Evolutionary conservation across 1,284 basidiomycete genomes (phyloP), one percentile per base, ranked within the genome.

Genomic region (Prillingera fragicola): DNA sequence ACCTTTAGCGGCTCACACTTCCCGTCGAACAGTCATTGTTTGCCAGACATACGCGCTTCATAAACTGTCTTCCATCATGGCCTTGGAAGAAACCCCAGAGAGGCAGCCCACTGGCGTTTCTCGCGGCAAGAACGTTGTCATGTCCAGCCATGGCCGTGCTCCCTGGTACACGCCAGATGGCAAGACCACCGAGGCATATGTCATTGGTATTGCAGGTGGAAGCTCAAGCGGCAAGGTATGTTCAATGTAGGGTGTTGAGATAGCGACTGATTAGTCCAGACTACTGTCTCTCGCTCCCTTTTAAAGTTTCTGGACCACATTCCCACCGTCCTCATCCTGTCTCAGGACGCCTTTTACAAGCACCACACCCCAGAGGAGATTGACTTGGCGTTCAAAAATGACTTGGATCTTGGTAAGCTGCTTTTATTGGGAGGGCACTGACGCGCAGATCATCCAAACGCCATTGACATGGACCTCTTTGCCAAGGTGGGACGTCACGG

Each of bases 291-390:
- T 8, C 77, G 82, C 49, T 83, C 89, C 57, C 89, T 95, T 38
- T 80, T 92, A 31, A 80, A 81, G 45, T 77, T 82, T 1, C 76
- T 92, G 18, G 84, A 87, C 33, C 84, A 82, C 13, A 85, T 92
- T 36, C 89, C 90, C 1, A 85, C 85, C 19, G 84, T 94, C 32
- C 80, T 91, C 37, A 92, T 95, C 56, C 72, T 95, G 39, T 60
- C 63, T 38, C 73, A 94, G 83, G 92, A 97, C 68, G 85, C 87
- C 58, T 98, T 97, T 72, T 97, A 98, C 73, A 87, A 84, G 58
- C 74, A 75, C 23, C 85, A 91, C 57, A 78, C 78, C 0, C 75
- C 78, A 1, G 87, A 91, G 60, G 82, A 97, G 70, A 75, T 88
- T 17, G 77, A 76, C 19, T 74, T 85, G 13, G 94, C 94, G 0